These are phyloP conservation scores for Agaricales sp. DNA, from an alignment of 1,284 basidiomycete genomes.

Conservation along the genomic window DNA sequence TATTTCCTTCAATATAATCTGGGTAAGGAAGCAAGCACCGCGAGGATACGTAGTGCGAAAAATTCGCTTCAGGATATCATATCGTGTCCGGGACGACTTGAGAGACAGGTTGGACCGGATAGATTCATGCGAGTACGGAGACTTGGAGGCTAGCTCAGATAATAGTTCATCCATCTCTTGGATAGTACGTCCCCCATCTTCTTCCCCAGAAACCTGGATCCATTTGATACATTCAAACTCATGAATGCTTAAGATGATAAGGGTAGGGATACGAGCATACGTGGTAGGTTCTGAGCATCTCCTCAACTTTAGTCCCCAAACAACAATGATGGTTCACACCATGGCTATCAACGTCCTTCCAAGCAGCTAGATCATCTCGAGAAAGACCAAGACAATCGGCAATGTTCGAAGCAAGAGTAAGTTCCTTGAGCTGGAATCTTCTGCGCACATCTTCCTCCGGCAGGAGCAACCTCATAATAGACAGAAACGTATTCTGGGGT, in stretches of 20 bases:
- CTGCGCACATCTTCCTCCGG: conserved; percentile 66
- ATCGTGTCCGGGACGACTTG: conserved; percentile 19
- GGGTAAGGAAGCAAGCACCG: conserved; percentile 59
- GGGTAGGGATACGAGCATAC: not conserved
- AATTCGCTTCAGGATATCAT: conserved; percentile 39
- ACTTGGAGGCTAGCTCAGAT: conserved; percentile 62
- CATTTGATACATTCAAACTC: too few relatives aligned
- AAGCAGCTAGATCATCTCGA: conserved; percentile 32
- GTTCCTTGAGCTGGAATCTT: conserved; percentile 69
- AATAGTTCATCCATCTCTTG: conserved; percentile 53
- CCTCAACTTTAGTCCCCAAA: not conserved
- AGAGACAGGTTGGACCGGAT: conserved; percentile 21
- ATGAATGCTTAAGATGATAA: too few relatives aligned
- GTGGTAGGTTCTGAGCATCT: not conserved
- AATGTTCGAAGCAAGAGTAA: conserved; percentile 40
- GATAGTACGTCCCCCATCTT: conserved; percentile 10
- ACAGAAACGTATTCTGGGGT: not conserved
- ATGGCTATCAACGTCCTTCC: conserved; percentile 22
- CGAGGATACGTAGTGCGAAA: conserved; percentile 44
- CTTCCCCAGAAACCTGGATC: not conserved
- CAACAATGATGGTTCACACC: not conserved
- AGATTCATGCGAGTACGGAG: conserved; percentile 43
- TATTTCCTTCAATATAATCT: conserved; percentile 80
- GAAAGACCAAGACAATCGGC: conserved; percentile 66
- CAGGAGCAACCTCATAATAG: conserved; percentile 46